Conservation (phyloP, 768 basidiomycete species). For the Mycena polygramma region DNA sequence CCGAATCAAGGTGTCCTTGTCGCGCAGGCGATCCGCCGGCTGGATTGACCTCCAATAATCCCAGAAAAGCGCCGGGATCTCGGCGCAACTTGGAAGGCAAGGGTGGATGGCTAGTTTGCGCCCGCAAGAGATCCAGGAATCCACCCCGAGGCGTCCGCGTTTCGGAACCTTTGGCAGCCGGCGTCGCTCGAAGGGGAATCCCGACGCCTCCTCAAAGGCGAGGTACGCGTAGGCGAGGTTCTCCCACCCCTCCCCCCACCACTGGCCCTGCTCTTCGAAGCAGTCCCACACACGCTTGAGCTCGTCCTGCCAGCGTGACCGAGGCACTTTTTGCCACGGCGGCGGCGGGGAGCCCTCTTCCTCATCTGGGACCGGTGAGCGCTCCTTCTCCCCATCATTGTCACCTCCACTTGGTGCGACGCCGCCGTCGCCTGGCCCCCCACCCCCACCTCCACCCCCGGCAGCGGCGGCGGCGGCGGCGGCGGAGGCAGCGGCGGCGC, state of each 20-base stretch:
- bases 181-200: slow-evolving; percentile 3
- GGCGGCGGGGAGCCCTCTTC: neutral
- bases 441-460: too few species aligned
- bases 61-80: neutral
- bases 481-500: too few species aligned
- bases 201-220: neutral
- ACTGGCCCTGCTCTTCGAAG: neutral
- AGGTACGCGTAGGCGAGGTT: neutral
- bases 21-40: neutral
- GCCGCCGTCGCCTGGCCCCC: too few species aligned
- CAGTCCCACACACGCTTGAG: neutral
- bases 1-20: neutral
- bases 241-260: slow-evolving; percentile 1
- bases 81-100: neutral
- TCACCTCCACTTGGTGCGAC: too few species aligned
- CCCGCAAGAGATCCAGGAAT: neutral
- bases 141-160: neutral
- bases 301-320: neutral
- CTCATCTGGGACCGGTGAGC: neutral
- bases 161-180: neutral
- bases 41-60: neutral
- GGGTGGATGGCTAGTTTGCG: neutral
- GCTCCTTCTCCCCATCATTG: too few species aligned
- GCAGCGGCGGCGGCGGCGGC: too few species aligned
- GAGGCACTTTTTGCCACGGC: neutral